Base-by-base conservation (phyloP, 2,329 filamentous ascomycete species). In the Fusarium oxysporum region DNA sequence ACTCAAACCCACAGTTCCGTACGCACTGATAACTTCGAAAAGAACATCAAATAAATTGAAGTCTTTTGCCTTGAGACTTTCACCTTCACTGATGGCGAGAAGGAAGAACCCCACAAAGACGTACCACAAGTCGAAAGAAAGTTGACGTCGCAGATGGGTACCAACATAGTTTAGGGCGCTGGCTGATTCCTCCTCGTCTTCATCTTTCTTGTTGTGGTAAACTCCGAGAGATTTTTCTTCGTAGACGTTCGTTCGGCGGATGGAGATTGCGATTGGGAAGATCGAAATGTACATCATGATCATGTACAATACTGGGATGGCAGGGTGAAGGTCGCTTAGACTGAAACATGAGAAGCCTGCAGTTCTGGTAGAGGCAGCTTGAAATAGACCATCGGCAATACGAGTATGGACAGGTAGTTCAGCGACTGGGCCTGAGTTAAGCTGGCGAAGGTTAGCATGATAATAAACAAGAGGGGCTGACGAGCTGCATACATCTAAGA, bases 221-320 rank as follows among this genome's bases (percentile, higher is more conserved):
- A 97, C 90, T 9, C 94, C 94, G 1, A 96, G 88, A 1, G 92
- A 94, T 73, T 92, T 93, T 80, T 98, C 96, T 82, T 98, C 96
- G 84, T 98, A 98, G 5, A 98, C 96, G 80, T 98, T 98, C 65
- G 96, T 98, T 72, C 93, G 88, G 59, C 96, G 94, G 77, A 98
- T 93, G 11, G 93, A 96, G 77, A 98, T 98, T 79, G 96, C 96
- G 76, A 98, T 97, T 9, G 96, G 96, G 76, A 97, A 97, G 67
- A 98, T 93, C 65, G 95, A 97, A 70, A 98, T 97, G 82, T 98
- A 98, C 96, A 98, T 98, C 96, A 98, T 98, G 82, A 98, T 92
- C 82, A 98, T 86, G 83, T 98, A 98, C 30, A 95, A 94, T 19
- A 97, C 94, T 78, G 97, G 95, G 65, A 98, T 94, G 6, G 93